Base-by-base conservation (phyloP, 2,329 filamentous ascomycete species). In the Aspergillus nomiae region DNA sequence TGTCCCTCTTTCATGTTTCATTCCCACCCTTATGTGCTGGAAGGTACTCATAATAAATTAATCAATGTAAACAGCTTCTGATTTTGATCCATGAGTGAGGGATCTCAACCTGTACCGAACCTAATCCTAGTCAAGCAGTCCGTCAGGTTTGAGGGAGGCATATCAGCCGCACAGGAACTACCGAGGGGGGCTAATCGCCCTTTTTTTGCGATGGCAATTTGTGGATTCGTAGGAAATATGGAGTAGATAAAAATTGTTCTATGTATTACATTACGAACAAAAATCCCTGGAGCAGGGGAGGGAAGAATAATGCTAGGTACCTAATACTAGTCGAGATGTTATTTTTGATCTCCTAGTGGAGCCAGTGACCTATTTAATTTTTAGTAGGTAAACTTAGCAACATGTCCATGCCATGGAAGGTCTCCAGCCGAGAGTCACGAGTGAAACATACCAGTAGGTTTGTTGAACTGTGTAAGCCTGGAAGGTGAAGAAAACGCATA, bases 371-470 rank as follows among this genome's bases (percentile, higher is more conserved):
- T 59, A n/a, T 51, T 51, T 53, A 51, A n/a, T 48, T 26, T 45
- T 58, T 43, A 43, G 48, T 41, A 30, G 26, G 14, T 32, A 32
- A 32, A 32, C 28, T 51, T 51, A 51, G 28, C 48, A 55, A 55
- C 41, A 59, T 21, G 51, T 48, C 59, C 54, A 50, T 32, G 34
- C 57, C 59, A 58, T 66, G 61, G 51, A 59, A 57, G 43, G 55
- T 51, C 36, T 59, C 59, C 54, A 65, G 62, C 62, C 64, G 60
- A 55, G 28, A 67, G 61, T 63, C 61, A 60, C 59, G 54, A 60
- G 67, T 70, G 69, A 72, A 69, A 72, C 70, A 71, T 67, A 60
- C 59, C 63, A 54, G 21, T 24, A 54, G 51, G 51, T 54, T 32
- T 28, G 61, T 62, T 59, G 58, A 62, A 66, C 36, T 66, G 64